Evolutionary conservation across 306 rosid species (phyloP), one percentile per base, ranked within the genome.

Genomic region (Vachellia collinsii): DNA sequence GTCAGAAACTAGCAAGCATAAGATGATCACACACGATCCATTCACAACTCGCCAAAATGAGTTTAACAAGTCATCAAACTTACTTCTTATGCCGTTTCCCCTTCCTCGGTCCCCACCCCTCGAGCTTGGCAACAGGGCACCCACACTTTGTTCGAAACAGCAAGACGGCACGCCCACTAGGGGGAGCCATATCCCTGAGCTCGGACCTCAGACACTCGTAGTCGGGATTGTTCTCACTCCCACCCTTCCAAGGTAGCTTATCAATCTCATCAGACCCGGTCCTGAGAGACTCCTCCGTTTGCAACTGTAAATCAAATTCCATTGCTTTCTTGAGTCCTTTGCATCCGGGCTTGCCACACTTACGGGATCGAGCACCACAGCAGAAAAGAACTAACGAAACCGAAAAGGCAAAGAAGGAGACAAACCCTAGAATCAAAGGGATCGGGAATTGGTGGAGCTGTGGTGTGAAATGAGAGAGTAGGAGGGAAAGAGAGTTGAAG

Each of bases 251-350:
- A 9, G 98, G 98, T 73, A 95, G 83, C 77, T 77, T 85, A 72
- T 91, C 98, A 70, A 93, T 83, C 75, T 87, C 94, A 41, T 86
- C 83, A 16, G 86, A 83, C 37, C 83, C 91, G 53, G 77, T 14
- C 79, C 82, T 83, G 68, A 89, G 65, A 44, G 80, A 77, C 23
- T 88, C 94, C 83, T 90, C 97, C 17, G 87, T 81, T 75, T 91
- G 97, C 67, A 95, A 76, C 82, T 93, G 92, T 80, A 95, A 80
- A 91, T 95, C 99, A 43, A 95, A 95, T 85, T 95, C 99, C 93
- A 91, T 86, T 0, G 96, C 95, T 74, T 89, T 93, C 82, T 93
- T 93, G 50, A 93, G 38, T 0, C 99, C 99, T 83, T 80, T 89
- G 61, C 99, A 95, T 0, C 90, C 94, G 0, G 81, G 86, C 51